phyloP scores from a whole-genome alignment of 805 yeast species.

The Ogataea paradorogensis region DNA sequence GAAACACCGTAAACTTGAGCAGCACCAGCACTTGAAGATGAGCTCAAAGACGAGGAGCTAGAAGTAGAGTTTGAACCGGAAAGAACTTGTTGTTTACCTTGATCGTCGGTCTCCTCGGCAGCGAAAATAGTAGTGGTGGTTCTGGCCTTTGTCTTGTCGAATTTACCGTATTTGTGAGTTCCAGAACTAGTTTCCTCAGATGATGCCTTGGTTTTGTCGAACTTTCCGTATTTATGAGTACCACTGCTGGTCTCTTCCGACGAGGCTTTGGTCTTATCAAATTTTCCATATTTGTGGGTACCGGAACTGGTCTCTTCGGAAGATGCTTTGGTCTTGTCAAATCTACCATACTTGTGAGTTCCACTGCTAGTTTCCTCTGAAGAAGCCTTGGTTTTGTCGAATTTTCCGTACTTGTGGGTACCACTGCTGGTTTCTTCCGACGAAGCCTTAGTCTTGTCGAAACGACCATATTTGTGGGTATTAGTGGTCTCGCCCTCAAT shows the following conservation, averaged over 20 bases:
- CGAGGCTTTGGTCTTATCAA: constrained; percentile 43
- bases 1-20: constrained; percentile 14
- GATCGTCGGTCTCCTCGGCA: constrained; percentile 17
- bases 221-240: constrained; percentile 57
- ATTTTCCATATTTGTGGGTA: constrained; percentile 48
- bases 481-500: constrained; percentile 32
- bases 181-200: constrained; percentile 31
- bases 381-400: constrained; percentile 45
- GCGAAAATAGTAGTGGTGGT: constrained; percentile 38
- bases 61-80: constrained; percentile 24
- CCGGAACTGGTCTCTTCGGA: constrained; percentile 32
- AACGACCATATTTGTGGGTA: constrained; percentile 45
- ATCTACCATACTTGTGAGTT: constrained; percentile 57
- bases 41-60: constrained; percentile 15
- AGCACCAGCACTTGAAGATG: constrained; percentile 25
- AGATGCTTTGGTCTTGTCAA: constrained; percentile 43
- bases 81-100: constrained; percentile 18
- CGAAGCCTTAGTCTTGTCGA: constrained; percentile 43
- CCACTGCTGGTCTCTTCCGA: constrained; percentile 37
- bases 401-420: constrained; percentile 48
- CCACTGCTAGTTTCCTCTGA: constrained; percentile 39
- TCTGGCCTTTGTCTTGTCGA: constrained; percentile 44
- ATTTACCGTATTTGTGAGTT: constrained; percentile 48
- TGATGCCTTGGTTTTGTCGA: constrained; percentile 43
- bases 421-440: constrained; percentile 32